phyloP scores from a whole-genome alignment of 768 basidiomycete species.

The Pilatotrama ljubarskyi region DNA sequence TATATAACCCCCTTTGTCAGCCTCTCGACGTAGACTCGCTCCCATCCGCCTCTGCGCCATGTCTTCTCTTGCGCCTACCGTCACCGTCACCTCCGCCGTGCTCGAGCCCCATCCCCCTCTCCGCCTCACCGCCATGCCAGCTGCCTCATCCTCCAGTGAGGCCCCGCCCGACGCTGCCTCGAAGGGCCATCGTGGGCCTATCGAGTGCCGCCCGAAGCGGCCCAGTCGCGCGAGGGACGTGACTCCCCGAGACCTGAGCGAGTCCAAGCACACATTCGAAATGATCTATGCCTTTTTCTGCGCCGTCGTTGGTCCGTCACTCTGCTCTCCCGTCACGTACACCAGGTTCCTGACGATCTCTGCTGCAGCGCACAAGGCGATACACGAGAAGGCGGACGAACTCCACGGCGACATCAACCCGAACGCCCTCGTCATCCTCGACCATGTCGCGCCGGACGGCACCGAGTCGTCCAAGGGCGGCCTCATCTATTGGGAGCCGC shows the following conservation, averaged over 20 bases:
- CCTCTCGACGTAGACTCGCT: no score
- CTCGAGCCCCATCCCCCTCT: no score
- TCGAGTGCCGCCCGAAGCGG: neutral
- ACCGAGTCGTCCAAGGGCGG: neutral
- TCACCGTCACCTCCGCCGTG: no score
- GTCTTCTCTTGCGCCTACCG: no score
- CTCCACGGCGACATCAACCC: conserved; percentile 12
- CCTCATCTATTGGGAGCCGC: neutral
- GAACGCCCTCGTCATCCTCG: conserved; percentile 1
- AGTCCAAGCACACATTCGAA: neutral
- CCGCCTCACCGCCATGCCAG: no score
- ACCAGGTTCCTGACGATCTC: no score
- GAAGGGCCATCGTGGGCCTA: no score
- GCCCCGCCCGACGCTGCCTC: no score
- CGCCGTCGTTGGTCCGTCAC: neutral
- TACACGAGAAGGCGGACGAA: neutral
- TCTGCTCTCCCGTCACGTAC: neutral
- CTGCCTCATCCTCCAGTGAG: no score
- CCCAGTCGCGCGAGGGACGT: neutral
- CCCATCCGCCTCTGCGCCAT: no score
- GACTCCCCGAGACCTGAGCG: neutral
- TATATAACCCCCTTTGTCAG: no score
- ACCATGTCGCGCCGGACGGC: neutral
- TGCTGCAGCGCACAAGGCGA: neutral
- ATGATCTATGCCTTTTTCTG: neutral